phyloP scores from a whole-genome alignment of 345 rosid genomes.

The Salix koriyanagi region DNA sequence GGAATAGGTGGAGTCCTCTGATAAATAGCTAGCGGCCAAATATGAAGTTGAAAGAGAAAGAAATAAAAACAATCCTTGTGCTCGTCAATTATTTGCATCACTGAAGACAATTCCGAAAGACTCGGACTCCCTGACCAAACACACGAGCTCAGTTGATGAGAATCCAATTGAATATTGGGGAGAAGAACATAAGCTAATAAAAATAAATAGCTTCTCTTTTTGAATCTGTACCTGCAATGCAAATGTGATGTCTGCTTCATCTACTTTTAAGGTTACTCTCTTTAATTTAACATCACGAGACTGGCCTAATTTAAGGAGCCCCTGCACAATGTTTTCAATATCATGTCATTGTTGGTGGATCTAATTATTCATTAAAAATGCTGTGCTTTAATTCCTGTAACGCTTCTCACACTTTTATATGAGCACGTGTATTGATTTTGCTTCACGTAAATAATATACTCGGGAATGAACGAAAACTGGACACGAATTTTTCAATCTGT shows the following conservation, averaged over 20 bases:
- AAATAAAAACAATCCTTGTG: background rate
- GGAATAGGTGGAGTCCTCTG: background rate
- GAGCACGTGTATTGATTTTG: background rate
- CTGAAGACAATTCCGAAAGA: slow-evolving; percentile 77
- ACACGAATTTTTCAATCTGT: background rate
- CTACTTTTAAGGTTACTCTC: slow-evolving; percentile 66
- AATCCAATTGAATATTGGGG: background rate
- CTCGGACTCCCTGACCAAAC: slow-evolving; percentile 67
- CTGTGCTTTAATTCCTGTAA: background rate
- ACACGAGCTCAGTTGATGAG: background rate
- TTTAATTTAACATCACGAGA: slow-evolving; percentile 64
- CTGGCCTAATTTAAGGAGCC: slow-evolving; percentile 68
- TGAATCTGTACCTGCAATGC: slow-evolving; percentile 64
- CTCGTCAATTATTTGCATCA: slow-evolving; percentile 8
- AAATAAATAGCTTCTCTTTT: background rate
- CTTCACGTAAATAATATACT: background rate
- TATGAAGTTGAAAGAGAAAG: background rate
- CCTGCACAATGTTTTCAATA: slow-evolving; percentile 32
- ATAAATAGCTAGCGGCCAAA: background rate
- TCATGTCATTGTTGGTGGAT: background rate
- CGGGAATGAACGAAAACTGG: background rate
- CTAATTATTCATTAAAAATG: background rate
- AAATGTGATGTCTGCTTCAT: slow-evolving; percentile 70
- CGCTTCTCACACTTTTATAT: background rate
- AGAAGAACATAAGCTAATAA: background rate